These are phyloP conservation scores for Aegilops longissima DNA, from an alignment of 176 grass and related monocot genomes.

Conservation along the genomic window DNA sequence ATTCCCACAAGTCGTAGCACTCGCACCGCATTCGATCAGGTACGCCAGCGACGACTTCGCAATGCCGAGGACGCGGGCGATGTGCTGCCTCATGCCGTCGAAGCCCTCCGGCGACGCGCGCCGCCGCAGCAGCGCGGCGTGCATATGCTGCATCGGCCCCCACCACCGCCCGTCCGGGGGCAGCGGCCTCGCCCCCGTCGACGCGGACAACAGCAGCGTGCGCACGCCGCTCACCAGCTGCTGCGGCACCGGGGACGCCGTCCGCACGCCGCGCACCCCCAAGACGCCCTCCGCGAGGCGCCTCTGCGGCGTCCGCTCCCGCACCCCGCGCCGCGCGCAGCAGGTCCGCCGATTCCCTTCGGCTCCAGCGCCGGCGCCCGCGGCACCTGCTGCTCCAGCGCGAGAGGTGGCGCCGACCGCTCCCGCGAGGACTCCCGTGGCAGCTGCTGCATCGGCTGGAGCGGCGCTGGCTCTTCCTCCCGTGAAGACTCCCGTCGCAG, in stretches of 20 bases:
- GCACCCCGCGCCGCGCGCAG: slow-evolving; percentile 39
- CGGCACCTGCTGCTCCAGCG: neutral
- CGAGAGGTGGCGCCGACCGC: neutral
- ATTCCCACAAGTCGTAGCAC: neutral
- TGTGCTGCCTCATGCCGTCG: slow-evolving; percentile 56
- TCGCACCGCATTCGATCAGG: neutral
- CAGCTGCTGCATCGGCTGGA: neutral
- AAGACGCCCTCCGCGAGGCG: slow-evolving; percentile 43
- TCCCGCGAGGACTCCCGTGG: neutral
- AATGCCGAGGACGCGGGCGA: slow-evolving; percentile 35
- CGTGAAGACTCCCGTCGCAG: neutral
- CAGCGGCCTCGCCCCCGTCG: neutral
- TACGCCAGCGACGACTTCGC: neutral
- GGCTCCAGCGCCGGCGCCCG: neutral
- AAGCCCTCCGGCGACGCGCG: slow-evolving; percentile 24
- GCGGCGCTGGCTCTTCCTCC: neutral
- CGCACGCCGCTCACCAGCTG: slow-evolving; percentile 35
- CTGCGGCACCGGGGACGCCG: slow-evolving; percentile 29
- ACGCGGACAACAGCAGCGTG: slow-evolving; percentile 34
- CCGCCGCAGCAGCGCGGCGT: slow-evolving; percentile 48
- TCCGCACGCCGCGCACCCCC: slow-evolving; percentile 26
- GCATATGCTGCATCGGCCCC: slow-evolving; percentile 75
- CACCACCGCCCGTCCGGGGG: slow-evolving; percentile 43
- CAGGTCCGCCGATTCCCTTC: slow-evolving; percentile 34
- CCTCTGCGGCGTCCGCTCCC: slow-evolving; percentile 49